Evolutionary conservation across 148 eudicot species (phyloP), one percentile per base, ranked within the genome.

Genomic region (Chenopodium album): DNA sequence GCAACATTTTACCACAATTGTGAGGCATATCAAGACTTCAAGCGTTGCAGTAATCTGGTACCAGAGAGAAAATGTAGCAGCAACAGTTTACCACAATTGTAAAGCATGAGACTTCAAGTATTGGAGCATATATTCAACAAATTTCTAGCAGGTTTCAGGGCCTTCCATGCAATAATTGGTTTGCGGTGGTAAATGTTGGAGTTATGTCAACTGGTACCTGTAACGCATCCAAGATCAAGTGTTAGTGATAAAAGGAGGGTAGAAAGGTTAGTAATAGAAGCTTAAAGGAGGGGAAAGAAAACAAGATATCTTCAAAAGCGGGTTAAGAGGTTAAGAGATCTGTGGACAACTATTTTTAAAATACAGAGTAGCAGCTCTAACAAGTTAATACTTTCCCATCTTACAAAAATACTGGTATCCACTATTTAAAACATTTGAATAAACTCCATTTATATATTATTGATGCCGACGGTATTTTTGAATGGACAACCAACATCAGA

Each of bases 161-260:
- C 9, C 32, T 59, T 70, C 72, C 74, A 64, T 46, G 85, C 81
- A 89, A 80, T 83, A 93, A 78, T 73, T 90, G 52, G 41, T 91
- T 90, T 44, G 90, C 99, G 31, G 88, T 77, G 20, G 95, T 88
- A 82, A 96, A 94, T 73, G 83, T 78, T 0, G 97, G 98, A 83
- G 87, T 80, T 77, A 96, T 92, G 82, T 96, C 98, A 80, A 96
- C 94, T 0, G 99, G 99, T 75, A 96, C 99, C 99, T 96, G 90
- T 29, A 88, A 81, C 48, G 47, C 73, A 44, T 66, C 14, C 68
- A 73, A 68, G 66, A 28, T 52, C 63, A 32, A 74, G n/a, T 26
- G n/a, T 32, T 44, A 19, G 41, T n/a, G 66, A 20, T 7, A 5
- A 34, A 47, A 20, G 41, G 1, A 37, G 31, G 69, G 23, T 9